Percentiles rank a stretch among this genome's conserved stretches.
These are phyloP conservation scores for Hypoxylon trugodes DNA, from an alignment of 495 filamentous ascomycete genomes.

Conservation along the genomic window DNA sequence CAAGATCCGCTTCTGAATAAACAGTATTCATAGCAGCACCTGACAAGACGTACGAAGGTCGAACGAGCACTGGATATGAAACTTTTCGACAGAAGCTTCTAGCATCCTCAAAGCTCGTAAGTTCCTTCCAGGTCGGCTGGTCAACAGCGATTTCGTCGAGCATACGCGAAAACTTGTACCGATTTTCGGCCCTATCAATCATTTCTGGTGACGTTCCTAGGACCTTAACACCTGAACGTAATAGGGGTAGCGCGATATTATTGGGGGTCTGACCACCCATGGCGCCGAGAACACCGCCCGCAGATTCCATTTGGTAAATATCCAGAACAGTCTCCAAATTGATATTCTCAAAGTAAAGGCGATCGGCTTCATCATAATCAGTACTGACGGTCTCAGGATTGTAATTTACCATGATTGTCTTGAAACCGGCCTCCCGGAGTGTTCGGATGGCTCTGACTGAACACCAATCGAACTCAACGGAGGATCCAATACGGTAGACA, in stretches of 20 bases:
- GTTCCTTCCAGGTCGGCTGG: constrained; percentile 97
- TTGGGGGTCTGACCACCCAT: constrained; percentile 99
- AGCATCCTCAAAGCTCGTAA: constrained; percentile 88
- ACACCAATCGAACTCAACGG: constrained; percentile 99
- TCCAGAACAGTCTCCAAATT: constrained; percentile 93
- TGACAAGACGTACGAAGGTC: constrained; percentile 94
- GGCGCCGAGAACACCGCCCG: constrained; percentile 91
- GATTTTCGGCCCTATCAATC: constrained; percentile 97
- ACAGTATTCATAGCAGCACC: constrained; percentile 98
- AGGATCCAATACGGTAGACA: constrained; percentile 97
- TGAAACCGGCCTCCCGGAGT: constrained; percentile 83
- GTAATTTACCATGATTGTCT: constrained; percentile 98
- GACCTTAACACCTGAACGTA: constrained; percentile 88
- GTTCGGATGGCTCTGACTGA: constrained; percentile 96
- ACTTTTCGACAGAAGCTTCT: constrained; percentile 84
- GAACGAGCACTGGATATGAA: constrained; percentile 90
- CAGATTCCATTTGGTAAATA: constrained; percentile 89
- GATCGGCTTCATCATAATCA: constrained; percentile 96
- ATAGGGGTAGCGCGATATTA: constrained; percentile 92
- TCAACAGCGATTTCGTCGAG: constrained; percentile 95
- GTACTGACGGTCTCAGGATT: constrained; percentile 96
- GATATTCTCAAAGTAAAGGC: constrained; percentile 97
- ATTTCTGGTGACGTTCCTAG: constrained; percentile 97
- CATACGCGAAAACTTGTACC: constrained; percentile 98
- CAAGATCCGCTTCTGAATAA: constrained; percentile 84